Evolutionary conservation across 768 basidiomycete species (phyloP).

Genomic region (Leccinum pellstonianum): DNA sequence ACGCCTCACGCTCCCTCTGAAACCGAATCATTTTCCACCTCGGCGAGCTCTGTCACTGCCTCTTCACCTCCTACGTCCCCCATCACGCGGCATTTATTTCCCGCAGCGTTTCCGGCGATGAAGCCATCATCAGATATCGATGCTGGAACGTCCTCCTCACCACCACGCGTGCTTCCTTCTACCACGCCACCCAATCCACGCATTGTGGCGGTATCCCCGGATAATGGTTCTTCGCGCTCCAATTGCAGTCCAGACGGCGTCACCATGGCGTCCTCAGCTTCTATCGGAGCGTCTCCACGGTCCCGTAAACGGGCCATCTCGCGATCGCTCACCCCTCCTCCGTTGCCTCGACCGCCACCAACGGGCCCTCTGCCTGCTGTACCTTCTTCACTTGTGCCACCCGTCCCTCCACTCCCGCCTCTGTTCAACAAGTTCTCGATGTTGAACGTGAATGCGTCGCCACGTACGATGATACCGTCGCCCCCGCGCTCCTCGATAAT

Average conservation of each 20-base stretch:
- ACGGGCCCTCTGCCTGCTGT: constrained; percentile 31
- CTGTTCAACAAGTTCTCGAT: constrained; percentile 18
- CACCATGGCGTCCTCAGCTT: background rate
- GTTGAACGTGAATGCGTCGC: constrained; percentile 6
- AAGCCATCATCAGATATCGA: background rate
- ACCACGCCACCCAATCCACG: constrained; percentile 9
- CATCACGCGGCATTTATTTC: constrained; percentile 1
- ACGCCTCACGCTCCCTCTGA: constrained; percentile 25
- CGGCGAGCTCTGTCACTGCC: constrained; percentile 6
- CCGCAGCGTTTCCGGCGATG: constrained; percentile 1
- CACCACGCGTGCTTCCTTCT: background rate
- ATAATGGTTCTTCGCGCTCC: background rate
- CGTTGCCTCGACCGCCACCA: constrained; percentile 28
- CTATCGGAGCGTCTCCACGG: constrained; percentile 16
- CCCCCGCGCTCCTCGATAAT: constrained; percentile 11
- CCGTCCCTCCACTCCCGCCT: constrained; percentile 30
- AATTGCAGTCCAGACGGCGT: background rate
- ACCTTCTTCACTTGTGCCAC: constrained; percentile 20
- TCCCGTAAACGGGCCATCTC: constrained; percentile 24
- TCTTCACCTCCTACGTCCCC: constrained; percentile 4
- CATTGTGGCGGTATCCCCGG: constrained; percentile 2
- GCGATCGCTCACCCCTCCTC: constrained; percentile 27
- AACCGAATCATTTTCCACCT: constrained; percentile 8
- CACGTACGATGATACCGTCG: constrained; percentile 5
- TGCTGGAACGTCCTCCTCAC: background rate